Percentiles rank a stretch among this genome's conserved stretches.
These are phyloP conservation scores for Silene noctiflora DNA, from an alignment of 179 eudicot genomes.

Conservation along the genomic window DNA sequence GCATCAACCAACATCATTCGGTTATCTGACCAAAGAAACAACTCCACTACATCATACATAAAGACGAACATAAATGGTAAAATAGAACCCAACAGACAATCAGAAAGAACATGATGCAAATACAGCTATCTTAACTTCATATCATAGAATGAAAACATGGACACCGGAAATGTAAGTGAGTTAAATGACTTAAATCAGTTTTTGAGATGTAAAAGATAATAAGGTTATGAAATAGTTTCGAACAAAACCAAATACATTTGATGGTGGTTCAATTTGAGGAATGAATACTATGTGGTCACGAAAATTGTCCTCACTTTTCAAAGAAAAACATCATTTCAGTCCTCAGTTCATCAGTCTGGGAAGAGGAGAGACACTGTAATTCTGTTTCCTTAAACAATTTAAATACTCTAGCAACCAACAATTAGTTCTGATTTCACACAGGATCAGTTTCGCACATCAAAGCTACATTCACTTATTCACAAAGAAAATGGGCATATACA, in stretches of 20 bases:
- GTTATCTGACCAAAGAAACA: too few species aligned
- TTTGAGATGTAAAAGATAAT: too few species aligned
- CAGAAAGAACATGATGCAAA: not conserved
- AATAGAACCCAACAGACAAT: constrained; percentile 1
- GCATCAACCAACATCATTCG: too few species aligned
- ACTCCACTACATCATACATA: not conserved
- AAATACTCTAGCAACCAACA: not conserved
- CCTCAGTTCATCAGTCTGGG: not conserved
- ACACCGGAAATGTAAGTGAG: too few species aligned
- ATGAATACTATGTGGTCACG: too few species aligned
- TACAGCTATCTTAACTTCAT: constrained; percentile 8
- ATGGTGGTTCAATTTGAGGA: too few species aligned
- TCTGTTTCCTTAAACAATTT: not conserved
- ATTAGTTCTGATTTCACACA: not conserved
- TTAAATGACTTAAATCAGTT: too few species aligned
- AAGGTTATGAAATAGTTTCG: too few species aligned
- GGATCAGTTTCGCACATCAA: not conserved
- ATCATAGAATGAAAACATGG: not conserved
- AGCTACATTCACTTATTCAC: not conserved
- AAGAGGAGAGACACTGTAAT: not conserved
- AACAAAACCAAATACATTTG: too few species aligned
- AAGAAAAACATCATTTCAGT: not conserved
- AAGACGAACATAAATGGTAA: not conserved
- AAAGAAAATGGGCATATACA: not conserved
- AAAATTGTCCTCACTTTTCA: not conserved